Base-by-base conservation (phyloP, 2,329 filamentous ascomycete genomes). In the Hortaea werneckii region DNA sequence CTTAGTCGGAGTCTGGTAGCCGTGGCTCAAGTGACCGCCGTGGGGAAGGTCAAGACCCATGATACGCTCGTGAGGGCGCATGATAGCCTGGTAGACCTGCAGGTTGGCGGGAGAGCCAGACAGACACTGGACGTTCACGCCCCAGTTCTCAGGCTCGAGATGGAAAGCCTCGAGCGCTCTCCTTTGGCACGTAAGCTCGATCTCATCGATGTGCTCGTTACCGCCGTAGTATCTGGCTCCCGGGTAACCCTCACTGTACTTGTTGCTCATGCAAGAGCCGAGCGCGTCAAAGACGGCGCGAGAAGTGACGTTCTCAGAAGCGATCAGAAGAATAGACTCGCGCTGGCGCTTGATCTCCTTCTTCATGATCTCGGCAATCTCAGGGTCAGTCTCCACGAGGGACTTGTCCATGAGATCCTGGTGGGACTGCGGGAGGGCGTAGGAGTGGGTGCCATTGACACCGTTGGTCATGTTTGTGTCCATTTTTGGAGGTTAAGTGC, bases 261-360 rank as follows among this genome's bases (percentile, higher is more conserved):
- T 98, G 80, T 98, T 73, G 71, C 64, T 87, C 85, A 92, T 94
- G 68, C 85, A 84, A 48, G 83, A 89, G 63, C 92, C 92, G 56
- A 98, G 82, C 50, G 92, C 92, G 74, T 98, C 89, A 74, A 95
- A 95, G 63, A 98, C 92, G 62, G 92, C 89, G 60, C 89, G 88
- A 53, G 92, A 98, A 48, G 92, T 98, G 72, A 98, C 89, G 77
- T 98, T 98, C 77, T 98, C 92, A 47, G 92, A 96, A 64, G 92
- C 90, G 63, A 98, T 98, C 67, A 98, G 83, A 65, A 96, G 87
- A 71, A 98, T 94, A 61, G 89, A 96, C 78, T 98, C 89, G 69
- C 87, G 83, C 77, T 98, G 92, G 66, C 92, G 87, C 79, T 95
- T 82, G 64, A 95, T 85, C 74, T 96, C 90, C 62, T 85, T 81